Evolutionary conservation across 2,329 filamentous ascomycete species (phyloP).

Genomic region (Ceratocystiopsis minuta): DNA sequence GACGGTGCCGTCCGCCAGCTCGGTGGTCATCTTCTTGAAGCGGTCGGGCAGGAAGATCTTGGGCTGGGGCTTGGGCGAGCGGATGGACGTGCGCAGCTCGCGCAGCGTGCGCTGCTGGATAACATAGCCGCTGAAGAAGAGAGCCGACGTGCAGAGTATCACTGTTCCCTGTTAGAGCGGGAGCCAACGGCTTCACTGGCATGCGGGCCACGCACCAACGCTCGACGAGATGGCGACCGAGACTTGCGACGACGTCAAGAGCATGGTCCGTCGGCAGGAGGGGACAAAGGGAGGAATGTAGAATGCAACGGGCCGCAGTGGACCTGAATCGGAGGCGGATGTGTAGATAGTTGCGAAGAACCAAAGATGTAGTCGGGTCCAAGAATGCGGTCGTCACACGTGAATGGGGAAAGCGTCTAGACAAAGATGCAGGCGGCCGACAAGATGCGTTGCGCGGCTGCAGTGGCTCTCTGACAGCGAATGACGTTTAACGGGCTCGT

Average conservation of each 20-base stretch:
- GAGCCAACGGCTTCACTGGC: neutral
- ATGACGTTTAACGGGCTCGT: neutral
- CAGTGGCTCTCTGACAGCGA: no score
- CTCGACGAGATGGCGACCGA: constrained; percentile 46
- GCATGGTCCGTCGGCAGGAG: constrained; percentile 16
- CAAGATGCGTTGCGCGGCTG: no score
- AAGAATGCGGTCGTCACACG: no score
- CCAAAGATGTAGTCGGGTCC: no score
- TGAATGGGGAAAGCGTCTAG: no score
- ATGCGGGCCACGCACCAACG: constrained; percentile 32
- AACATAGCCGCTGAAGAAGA: constrained; percentile 77
- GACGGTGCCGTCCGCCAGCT: constrained; percentile 28
- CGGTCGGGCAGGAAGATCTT: constrained; percentile 32
- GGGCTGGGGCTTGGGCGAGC: constrained; percentile 29
- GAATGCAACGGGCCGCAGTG: no score
- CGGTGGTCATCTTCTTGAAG: constrained; percentile 26
- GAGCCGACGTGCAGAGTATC: constrained; percentile 56
- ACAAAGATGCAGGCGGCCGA: no score
- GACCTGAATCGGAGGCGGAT: no score
- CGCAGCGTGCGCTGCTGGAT: constrained; percentile 74
- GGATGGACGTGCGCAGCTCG: constrained; percentile 56
- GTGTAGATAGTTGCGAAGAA: no score
- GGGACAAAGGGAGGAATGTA: no score
- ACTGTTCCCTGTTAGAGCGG: constrained; percentile 26
- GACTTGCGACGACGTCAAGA: constrained; percentile 54